Percentiles rank a stretch among this genome's conserved stretches.
Conservation (phyloP, 2,329 filamentous ascomycete genomes). For the Exophiala oligosperma region DNA sequence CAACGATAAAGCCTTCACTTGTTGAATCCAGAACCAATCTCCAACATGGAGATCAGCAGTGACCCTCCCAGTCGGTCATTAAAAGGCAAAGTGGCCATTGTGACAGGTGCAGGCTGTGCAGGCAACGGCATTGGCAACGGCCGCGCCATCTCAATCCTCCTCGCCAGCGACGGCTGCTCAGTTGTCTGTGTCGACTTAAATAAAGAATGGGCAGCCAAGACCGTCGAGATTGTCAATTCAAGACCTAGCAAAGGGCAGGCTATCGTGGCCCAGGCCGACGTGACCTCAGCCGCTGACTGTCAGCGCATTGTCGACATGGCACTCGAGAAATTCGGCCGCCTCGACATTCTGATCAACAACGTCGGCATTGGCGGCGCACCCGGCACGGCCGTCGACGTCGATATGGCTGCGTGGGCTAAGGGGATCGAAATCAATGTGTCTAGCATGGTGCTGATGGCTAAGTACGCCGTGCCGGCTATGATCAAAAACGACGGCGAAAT, state of each 20-base stretch:
- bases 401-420: slow-evolving; percentile 58
- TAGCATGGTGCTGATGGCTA: slow-evolving; percentile 65
- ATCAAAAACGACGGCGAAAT: slow-evolving; percentile 47
- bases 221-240: slow-evolving; percentile 52
- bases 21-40: too few relatives aligned
- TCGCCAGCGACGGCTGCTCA: slow-evolving; percentile 58
- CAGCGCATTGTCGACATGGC: slow-evolving; percentile 41
- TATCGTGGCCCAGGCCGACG: slow-evolving; percentile 51
- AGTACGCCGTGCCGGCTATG: slow-evolving; percentile 63
- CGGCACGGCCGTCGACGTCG: slow-evolving; percentile 61
- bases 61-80: slow-evolving; percentile 17
- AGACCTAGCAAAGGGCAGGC: slow-evolving; percentile 40
- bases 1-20: too few relatives aligned
- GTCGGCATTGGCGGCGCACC: slow-evolving; percentile 61
- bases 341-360: slow-evolving; percentile 66
- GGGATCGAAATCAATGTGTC: slow-evolving; percentile 63
- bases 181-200: slow-evolving; percentile 62
- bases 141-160: slow-evolving; percentile 57
- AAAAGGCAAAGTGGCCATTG: slow-evolving; percentile 45
- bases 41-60: not conserved
- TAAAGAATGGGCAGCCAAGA: slow-evolving; percentile 50
- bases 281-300: slow-evolving; percentile 56
- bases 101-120: slow-evolving; percentile 58
- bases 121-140: slow-evolving; percentile 63
- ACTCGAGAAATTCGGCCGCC: slow-evolving; percentile 51